Conservation (phyloP, 352 stramenopile species). For the Globisporangium heterothallicum region DNA sequence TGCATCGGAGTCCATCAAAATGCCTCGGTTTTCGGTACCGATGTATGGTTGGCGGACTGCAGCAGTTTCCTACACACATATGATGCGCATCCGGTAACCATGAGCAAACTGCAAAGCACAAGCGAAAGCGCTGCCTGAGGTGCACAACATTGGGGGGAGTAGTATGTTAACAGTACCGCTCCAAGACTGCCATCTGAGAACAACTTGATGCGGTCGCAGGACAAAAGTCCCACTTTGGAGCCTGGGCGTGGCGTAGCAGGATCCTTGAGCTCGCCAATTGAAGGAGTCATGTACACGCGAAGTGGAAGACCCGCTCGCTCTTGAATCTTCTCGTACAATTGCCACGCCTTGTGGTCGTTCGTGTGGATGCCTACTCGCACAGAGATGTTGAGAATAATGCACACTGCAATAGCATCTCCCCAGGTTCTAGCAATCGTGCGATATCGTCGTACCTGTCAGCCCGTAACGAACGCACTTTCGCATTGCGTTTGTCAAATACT, state of each 20-base stretch:
- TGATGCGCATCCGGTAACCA: too few species aligned
- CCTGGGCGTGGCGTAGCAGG: conserved; percentile 32
- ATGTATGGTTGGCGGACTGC: conserved; percentile 67
- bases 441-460: conserved; percentile 40
- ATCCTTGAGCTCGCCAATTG: conserved; percentile 57
- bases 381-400: not conserved
- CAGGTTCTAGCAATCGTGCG: not conserved
- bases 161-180: conserved; percentile 32
- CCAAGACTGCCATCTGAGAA: conserved; percentile 87
- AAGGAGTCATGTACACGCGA: conserved; percentile 75
- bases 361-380: conserved; percentile 64
- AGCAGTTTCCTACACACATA: conserved; percentile 62
- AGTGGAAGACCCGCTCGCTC: conserved; percentile 41
- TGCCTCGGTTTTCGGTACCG: conserved; percentile 58
- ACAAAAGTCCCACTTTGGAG: conserved; percentile 45
- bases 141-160: not conserved
- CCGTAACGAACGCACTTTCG: conserved; percentile 65
- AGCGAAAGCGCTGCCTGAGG: too few species aligned
- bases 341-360: conserved; percentile 78
- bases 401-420: too few species aligned
- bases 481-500: conserved; percentile 59
- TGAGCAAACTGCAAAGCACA: too few species aligned
- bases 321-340: conserved; percentile 79
- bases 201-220: conserved; percentile 85
- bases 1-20: conserved; percentile 80